Evolutionary conservation across 176 grass and related monocot genomes (phyloP).

Genomic region (Musa beccarii): DNA sequence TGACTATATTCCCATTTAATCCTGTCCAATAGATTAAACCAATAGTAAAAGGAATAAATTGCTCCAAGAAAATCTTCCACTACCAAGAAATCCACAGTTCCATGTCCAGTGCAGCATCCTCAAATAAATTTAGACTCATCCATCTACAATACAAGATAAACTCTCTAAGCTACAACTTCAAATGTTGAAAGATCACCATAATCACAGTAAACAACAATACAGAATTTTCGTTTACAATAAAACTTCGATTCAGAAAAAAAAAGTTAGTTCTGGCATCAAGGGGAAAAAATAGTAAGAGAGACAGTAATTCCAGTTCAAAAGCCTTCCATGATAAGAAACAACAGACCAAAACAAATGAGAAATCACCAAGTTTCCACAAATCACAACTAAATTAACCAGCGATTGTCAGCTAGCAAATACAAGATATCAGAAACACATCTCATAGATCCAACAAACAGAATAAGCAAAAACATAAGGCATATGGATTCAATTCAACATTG

Average conservation of each 20-base stretch:
- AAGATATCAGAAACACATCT: background rate
- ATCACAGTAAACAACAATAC: background rate
- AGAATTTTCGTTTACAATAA: background rate
- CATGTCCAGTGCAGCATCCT: background rate
- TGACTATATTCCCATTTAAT: background rate
- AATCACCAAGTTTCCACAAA: too few relatives aligned
- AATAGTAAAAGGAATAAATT: background rate
- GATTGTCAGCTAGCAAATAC: slow-evolving; percentile 16
- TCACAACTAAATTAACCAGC: too few relatives aligned
- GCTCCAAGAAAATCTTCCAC: background rate
- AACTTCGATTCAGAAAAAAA: too few relatives aligned
- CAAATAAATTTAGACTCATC: slow-evolving; percentile 6
- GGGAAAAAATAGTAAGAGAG: too few relatives aligned
- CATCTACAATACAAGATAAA: slow-evolving; percentile 21
- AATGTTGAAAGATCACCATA: background rate
- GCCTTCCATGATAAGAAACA: too few relatives aligned
- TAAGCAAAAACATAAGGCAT: background rate
- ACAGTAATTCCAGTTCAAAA: too few relatives aligned
- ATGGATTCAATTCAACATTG: background rate
- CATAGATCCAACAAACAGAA: background rate
- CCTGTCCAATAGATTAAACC: background rate
- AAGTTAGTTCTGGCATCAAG: too few relatives aligned
- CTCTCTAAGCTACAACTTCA: slow-evolving; percentile 9
- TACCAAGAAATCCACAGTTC: slow-evolving; percentile 5
- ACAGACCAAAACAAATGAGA: too few relatives aligned